A percentile compares a stretch with the other conserved stretches of the same genome.
Conservation (phyloP, 257 asterid species). For the Solanum bukasovii region DNA sequence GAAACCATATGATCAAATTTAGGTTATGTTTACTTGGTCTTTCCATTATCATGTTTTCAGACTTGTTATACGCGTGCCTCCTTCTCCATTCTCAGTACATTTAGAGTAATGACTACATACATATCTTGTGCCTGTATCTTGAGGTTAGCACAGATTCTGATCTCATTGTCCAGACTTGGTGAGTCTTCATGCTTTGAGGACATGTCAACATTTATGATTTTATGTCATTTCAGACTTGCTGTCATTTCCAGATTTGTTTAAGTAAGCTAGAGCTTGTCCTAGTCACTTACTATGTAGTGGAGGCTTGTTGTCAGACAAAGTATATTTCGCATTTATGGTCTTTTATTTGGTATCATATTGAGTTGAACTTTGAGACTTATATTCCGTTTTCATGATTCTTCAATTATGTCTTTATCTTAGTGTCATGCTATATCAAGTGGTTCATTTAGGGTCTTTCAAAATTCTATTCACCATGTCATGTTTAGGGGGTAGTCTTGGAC, state of each 20-base stretch:
- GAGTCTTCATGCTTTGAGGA: neutral
- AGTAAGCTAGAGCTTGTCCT: neutral
- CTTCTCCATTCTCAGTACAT: neutral
- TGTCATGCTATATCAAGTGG: too few relatives aligned
- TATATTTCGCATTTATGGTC: neutral
- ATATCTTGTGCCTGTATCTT: neutral
- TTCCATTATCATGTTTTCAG: too few relatives aligned
- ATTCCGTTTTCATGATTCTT: too few relatives aligned
- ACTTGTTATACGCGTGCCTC: neutral
- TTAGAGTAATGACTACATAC: too few relatives aligned
- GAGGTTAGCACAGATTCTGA: fast-evolving
- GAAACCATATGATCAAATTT: neutral
- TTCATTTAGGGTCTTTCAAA: too few relatives aligned
- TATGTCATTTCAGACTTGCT: neutral
- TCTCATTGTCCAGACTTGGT: neutral
- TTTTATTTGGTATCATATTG: neutral
- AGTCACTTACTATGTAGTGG: neutral
- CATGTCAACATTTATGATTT: neutral
- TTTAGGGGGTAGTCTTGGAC: too few relatives aligned
- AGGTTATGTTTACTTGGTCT: neutral
- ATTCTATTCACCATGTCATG: too few relatives aligned
- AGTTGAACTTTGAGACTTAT: neutral
- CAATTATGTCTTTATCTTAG: too few relatives aligned
- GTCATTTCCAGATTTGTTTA: neutral
- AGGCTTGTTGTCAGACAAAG: neutral